These are phyloP conservation scores for Nakazawaea molendinolei DNA, from an alignment of 805 yeast genomes.

Conservation along the genomic window DNA sequence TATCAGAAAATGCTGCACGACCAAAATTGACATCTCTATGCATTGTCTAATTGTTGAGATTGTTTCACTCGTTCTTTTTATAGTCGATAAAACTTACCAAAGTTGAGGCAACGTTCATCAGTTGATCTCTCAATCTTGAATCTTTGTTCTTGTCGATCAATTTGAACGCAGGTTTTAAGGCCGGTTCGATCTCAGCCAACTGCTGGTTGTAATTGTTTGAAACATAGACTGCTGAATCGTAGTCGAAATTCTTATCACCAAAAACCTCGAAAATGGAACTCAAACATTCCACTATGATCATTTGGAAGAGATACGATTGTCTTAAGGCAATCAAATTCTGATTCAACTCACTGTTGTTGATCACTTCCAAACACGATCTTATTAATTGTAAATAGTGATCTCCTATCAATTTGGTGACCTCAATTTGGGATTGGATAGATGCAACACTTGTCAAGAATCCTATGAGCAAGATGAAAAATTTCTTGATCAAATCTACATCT, in stretches of 20 bases:
- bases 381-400: slow-evolving; percentile 5
- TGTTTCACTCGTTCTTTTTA: slow-evolving; percentile 42
- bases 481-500: slow-evolving; percentile 13
- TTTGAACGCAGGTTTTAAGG: slow-evolving; percentile 48
- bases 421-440: slow-evolving; percentile 3
- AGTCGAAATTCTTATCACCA: slow-evolving; percentile 61
- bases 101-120: slow-evolving; percentile 61
- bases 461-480: slow-evolving; percentile 17
- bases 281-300: slow-evolving; percentile 44
- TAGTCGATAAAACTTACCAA: slow-evolving; percentile 73
- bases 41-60: too few relatives aligned
- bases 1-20: too few relatives aligned
- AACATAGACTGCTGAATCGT: slow-evolving; percentile 66
- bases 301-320: slow-evolving; percentile 17
- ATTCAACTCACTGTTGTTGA: background rate
- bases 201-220: slow-evolving; percentile 36
- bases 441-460: slow-evolving; percentile 22
- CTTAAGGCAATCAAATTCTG: background rate
- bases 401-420: slow-evolving; percentile 1
- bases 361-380: background rate
- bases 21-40: too few relatives aligned
- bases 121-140: slow-evolving; percentile 49
- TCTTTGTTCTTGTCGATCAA: slow-evolving; percentile 60
- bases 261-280: slow-evolving; percentile 72
- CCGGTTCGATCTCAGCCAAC: slow-evolving; percentile 37